Evolutionary conservation across 768 basidiomycete species (phyloP), one percentile per base, ranked within the genome.

Genomic region (Suillus subluteus): DNA sequence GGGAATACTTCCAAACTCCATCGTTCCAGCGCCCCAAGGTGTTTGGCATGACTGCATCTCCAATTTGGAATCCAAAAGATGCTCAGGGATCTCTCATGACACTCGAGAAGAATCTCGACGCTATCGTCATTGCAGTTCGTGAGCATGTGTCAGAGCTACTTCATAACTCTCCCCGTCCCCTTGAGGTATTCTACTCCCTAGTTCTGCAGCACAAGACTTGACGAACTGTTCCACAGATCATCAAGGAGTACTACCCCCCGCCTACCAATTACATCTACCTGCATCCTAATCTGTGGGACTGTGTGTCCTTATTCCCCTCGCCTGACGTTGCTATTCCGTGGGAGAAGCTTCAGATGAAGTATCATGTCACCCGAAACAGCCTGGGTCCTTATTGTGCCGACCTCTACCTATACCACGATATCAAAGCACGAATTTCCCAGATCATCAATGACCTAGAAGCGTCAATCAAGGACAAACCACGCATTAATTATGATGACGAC

Each of bases 11-110:
- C 67, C 81, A 81, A 63, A 80, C 74, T 54, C 82, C 78, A 48
- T 71, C 50, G 35, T 61, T 71, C 1, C 71, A 79, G 23, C 82
- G 90, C n/a, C 92, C 93, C 12, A 94, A 92, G 74, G 82, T 97
- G n/a, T 93, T 96, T 67, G 95, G 95, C 4, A 91, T 97, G 89
- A 96, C 95, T 0, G 95, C 95, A 0, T 95, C 92, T 21, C 95
- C 95, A 0, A 88, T 95, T 32, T 94, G 91, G 90, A 91, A 92
- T 68, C 83, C 87, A 15, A 89, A 86, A 68, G 85, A 93, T 62
- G 87, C 92, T 0, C 75, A 79, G 23, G 84, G 84, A 30, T 91
- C 91, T 3, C 78, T 96, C 23, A 73, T 80, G 26, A 81, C 82
- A 0, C 80, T 95, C 3, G 92, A 96, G 75, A 79, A 80, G 52